phyloP scores from a whole-genome alignment of 352 stramenopile genomes.

The Plasmopara muralis region DNA sequence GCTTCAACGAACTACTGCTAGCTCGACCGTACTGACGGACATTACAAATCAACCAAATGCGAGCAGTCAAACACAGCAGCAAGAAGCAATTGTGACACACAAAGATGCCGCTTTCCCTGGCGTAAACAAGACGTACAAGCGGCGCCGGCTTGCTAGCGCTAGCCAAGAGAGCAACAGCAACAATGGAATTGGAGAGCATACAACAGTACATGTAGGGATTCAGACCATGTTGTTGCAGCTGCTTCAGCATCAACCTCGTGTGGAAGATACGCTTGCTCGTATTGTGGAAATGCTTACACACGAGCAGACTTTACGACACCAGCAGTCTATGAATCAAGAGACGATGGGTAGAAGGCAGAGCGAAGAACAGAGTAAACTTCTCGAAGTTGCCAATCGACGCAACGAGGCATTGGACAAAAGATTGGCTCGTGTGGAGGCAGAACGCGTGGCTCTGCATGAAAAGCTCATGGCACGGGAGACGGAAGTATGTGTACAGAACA shows the following conservation, averaged over 20 bases:
- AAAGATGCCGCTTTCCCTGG: constrained; percentile 2
- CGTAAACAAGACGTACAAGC: constrained; percentile 30
- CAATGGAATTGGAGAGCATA: constrained; percentile 19
- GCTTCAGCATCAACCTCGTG: constrained; percentile 25
- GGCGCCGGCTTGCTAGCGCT: constrained; percentile 20
- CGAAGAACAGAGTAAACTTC: constrained; percentile 25
- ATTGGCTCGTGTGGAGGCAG: constrained; percentile 23
- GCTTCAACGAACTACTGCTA: constrained; percentile 2
- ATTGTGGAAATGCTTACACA: constrained; percentile 30
- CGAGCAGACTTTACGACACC: constrained; percentile 19
- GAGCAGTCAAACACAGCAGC: constrained; percentile 15
- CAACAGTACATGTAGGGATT: constrained; percentile 22
- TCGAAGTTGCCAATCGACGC: constrained; percentile 22
- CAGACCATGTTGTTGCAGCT: constrained; percentile 33
- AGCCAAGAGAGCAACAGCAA: constrained; percentile 32
- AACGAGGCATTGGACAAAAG: constrained; percentile 31
- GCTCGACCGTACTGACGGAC: constrained; percentile 32
- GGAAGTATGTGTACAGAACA: constrained; percentile 32
- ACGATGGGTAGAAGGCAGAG: constrained; percentile 22
- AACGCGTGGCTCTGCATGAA: constrained; percentile 29
- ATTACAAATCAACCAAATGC: constrained; percentile 54
- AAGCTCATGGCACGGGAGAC: constrained; percentile 42
- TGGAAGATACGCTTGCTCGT: constrained; percentile 28
- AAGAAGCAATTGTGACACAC: constrained; percentile 8
- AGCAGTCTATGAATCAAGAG: constrained; percentile 21